Evolutionary conservation across 139 green algal genomes (phyloP).

Genomic region (Haematococcus lacustris): DNA sequence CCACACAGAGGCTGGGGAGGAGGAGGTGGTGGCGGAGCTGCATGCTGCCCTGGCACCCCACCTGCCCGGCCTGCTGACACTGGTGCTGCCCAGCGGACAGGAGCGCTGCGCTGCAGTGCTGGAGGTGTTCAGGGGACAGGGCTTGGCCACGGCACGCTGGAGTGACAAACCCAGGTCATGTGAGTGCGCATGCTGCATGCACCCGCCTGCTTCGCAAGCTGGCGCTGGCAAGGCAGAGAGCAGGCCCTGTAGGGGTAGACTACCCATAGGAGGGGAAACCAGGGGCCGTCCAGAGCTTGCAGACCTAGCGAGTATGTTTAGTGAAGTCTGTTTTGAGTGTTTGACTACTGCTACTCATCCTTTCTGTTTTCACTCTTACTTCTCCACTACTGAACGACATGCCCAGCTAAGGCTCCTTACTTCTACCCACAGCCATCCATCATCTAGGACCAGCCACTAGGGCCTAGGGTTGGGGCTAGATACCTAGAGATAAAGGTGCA

Average conservation of each 20-base stretch:
- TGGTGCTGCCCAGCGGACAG: slow-evolving; percentile 25
- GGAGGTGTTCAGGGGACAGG: neutral
- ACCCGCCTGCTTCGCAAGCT: neutral
- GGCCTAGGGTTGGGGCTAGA: no score
- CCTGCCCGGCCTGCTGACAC: slow-evolving; percentile 30
- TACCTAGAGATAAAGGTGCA: no score
- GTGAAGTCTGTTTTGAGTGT: neutral
- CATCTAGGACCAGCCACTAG: no score
- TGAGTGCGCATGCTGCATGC: neutral
- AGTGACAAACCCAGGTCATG: slow-evolving; percentile 4
- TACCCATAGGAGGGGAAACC: neutral
- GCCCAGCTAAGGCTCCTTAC: no score
- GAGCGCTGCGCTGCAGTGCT: slow-evolving; percentile 6
- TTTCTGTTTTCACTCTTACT: neutral
- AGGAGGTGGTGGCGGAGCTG: slow-evolving; percentile 18
- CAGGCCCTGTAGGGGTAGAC: neutral
- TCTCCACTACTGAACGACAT: no score
- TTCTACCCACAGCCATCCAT: no score
- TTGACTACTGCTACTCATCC: neutral
- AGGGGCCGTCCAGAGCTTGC: neutral
- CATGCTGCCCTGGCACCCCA: slow-evolving; percentile 22
- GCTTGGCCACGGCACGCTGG: slow-evolving; percentile 12
- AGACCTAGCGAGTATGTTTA: slow-evolving; percentile 3
- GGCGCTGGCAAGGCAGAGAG: neutral
- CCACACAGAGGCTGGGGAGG: slow-evolving; percentile 36